Conservation (phyloP, 108 stramenopile genomes). For the Tribonema minus region DNA sequence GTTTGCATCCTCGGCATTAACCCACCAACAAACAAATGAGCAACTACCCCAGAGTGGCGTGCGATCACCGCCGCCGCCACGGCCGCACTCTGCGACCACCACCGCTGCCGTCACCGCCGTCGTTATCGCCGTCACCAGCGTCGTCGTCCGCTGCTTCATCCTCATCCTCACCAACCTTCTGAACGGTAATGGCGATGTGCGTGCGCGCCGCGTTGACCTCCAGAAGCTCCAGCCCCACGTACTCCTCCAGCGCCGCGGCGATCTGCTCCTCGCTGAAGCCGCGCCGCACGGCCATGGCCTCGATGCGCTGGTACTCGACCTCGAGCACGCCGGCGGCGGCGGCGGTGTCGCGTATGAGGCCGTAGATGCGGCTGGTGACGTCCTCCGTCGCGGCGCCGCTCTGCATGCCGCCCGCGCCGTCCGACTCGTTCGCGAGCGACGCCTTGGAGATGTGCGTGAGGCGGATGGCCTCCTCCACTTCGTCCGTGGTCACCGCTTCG, state of each 20-base stretch:
- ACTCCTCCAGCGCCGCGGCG: slow-evolving; percentile 35
- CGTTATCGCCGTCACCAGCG: no score
- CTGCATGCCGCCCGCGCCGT: slow-evolving; percentile 44
- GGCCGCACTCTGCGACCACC: no score
- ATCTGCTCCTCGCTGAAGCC: slow-evolving; percentile 56
- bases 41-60: no score
- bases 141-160: no score
- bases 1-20: no score
- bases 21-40: no score
- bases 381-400: slow-evolving; percentile 56
- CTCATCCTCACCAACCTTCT: neutral
- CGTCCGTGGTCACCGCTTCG: slow-evolving; percentile 83
- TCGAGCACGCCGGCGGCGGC: neutral
- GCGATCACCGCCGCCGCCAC: no score
- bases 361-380: slow-evolving; percentile 19
- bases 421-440: slow-evolving; percentile 44
- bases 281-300: slow-evolving; percentile 51
- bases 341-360: slow-evolving; percentile 37
- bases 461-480: slow-evolving; percentile 95
- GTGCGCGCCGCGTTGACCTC: slow-evolving; percentile 32
- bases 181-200: neutral
- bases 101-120: no score
- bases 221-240: slow-evolving; percentile 9
- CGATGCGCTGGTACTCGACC: slow-evolving; percentile 39
- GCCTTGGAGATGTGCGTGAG: slow-evolving; percentile 67